Evolutionary conservation across 2,329 filamentous ascomycete genomes (phyloP), one percentile per base, ranked within the genome.

Genomic region (Nothopassalora personata): DNA sequence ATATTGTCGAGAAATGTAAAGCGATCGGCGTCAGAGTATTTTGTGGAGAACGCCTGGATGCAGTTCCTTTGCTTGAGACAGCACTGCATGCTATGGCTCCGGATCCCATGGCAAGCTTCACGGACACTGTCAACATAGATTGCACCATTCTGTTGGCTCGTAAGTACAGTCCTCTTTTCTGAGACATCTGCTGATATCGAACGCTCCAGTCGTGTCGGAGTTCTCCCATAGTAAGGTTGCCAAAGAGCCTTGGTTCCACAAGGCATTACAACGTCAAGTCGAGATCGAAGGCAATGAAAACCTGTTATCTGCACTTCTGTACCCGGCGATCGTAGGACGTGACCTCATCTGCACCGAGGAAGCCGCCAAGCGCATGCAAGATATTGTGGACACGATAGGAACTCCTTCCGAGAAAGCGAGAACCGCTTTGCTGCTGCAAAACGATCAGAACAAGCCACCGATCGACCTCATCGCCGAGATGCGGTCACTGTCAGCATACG

Each of bases 101-200:
- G n/a, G 71, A 78, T 56, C 73, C 74, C 1, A 72, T 74, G 49
- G 60, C 68, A 2, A 57, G 61, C 4, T 74, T 79, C 57, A 73
- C 77, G 1, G 61, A 71, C 5, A 76, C 73, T 0, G 66, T 86
- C 30, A 86, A 87, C 67, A 79, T 87, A 57, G 85, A 87, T 71
- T 86, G 84, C 56, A 90, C 88, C 1, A 83, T 90, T 50, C 79
- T 92, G 5, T 80, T 92, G 5, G 88, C 87, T 4, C 76, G 23
- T 23, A 23, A 23, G 23, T 23, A 23, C 23, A 23, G 23, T 23
- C 23, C 2, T 23, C 23, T 23, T 23, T 23, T 23, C 23, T 23
- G 23, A 23, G 23, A 23, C 23, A 23, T 23, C 23, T 23, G 23
- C 23, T 23, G 23, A 23, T 23, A 23, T 23, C 23, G 23, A 23